Evolutionary conservation across 345 rosid species (phyloP).

Genomic region (Camelina sativa): DNA sequence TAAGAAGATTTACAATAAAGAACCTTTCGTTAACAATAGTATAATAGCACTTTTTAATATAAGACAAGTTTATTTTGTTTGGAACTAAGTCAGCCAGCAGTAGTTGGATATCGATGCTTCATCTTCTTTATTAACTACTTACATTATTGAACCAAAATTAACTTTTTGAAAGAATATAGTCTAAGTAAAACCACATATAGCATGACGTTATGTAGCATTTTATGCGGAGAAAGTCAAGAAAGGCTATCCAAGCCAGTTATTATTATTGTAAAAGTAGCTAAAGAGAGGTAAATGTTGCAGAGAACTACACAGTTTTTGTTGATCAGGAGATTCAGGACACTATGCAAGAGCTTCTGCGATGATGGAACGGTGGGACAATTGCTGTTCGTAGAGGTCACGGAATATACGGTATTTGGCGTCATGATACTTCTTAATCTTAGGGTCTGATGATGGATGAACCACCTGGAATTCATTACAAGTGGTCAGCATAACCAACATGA

Average conservation of each 20-base stretch:
- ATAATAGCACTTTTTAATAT: neutral
- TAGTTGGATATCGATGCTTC: constrained; percentile 22
- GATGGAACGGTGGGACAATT: constrained; percentile 69
- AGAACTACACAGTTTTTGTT: constrained; percentile 23
- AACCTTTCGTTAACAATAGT: constrained; percentile 20
- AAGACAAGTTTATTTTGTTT: neutral
- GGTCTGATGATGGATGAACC: constrained; percentile 75
- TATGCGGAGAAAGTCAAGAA: constrained; percentile 5
- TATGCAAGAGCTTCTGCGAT: constrained; percentile 73
- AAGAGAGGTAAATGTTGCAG: constrained; percentile 20
- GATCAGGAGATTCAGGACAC: constrained; percentile 11
- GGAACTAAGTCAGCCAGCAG: constrained; percentile 37
- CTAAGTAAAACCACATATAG: neutral
- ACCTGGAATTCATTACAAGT: constrained; percentile 51
- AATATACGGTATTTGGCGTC: constrained; percentile 84
- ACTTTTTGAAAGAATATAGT: neutral
- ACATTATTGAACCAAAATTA: neutral
- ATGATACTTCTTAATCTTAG: constrained; percentile 85
- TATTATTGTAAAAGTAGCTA: neutral
- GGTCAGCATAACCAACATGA: neutral
- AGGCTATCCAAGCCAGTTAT: neutral
- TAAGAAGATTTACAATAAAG: constrained; percentile 10
- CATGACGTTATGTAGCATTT: neutral
- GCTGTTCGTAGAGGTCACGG: constrained; percentile 75
- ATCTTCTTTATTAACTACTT: constrained; percentile 15